phyloP scores from a whole-genome alignment of 441 rosid species.

The Pelargonium australe region DNA sequence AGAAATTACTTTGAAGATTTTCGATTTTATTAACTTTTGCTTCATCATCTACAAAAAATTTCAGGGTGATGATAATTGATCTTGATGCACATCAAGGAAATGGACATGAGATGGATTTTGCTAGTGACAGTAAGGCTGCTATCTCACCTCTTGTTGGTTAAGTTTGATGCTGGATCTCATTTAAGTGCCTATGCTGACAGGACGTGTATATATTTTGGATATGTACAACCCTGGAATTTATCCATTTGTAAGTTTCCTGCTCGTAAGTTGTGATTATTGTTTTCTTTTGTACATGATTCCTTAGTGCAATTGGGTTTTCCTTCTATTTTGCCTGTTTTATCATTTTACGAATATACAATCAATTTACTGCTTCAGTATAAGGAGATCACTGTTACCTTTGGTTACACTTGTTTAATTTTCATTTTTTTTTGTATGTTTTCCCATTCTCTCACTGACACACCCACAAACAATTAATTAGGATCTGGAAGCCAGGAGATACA shows the following conservation, averaged over 20 bases:
- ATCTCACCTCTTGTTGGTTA: slow-evolving; percentile 17
- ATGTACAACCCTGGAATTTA: slow-evolving; percentile 84
- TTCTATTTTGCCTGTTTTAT: slow-evolving; percentile 6
- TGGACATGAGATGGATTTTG: slow-evolving; percentile 85
- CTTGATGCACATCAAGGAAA: slow-evolving; percentile 99
- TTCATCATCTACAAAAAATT: slow-evolving; percentile 24
- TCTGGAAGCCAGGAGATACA: slow-evolving; percentile 62
- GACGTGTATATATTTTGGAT: slow-evolving; percentile 74
- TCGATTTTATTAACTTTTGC: slow-evolving; percentile 7
- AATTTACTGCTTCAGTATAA: slow-evolving; percentile 4
- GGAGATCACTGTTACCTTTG: neutral
- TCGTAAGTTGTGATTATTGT: neutral
- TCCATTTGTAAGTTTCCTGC: slow-evolving; percentile 62
- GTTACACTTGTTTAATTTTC: neutral
- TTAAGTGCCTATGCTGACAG: slow-evolving; percentile 37
- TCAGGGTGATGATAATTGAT: slow-evolving; percentile 94
- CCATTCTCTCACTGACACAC: neutral
- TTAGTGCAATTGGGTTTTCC: neutral
- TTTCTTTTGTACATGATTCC: slow-evolving; percentile 8
- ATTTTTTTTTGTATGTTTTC: neutral
- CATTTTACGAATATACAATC: neutral
- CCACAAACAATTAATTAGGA: slow-evolving; percentile 35
- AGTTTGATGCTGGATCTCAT: slow-evolving; percentile 13
- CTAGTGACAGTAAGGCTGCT: slow-evolving; percentile 53
- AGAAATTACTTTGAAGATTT: slow-evolving; percentile 4